Conservation (phyloP, 352 stramenopile genomes). For the Phytophthora aleatoria region DNA sequence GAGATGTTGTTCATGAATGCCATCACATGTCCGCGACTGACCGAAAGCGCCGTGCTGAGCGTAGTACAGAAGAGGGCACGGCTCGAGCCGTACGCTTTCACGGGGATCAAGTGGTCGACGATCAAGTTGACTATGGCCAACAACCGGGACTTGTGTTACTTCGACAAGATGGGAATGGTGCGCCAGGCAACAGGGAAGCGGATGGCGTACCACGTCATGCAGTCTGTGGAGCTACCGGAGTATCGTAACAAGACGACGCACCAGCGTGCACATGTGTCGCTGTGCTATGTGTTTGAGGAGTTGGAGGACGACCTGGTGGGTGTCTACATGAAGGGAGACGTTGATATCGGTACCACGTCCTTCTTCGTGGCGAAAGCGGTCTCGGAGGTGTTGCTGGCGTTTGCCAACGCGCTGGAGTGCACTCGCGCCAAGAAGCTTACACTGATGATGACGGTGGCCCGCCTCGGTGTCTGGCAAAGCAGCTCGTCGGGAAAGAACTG, state of each 20-base stretch:
- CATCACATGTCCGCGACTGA: constrained; percentile 31
- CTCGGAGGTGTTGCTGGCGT: constrained; percentile 16
- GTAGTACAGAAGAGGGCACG: constrained; percentile 20
- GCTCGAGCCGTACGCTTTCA: constrained; percentile 32
- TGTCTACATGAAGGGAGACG: constrained; percentile 23
- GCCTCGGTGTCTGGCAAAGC: background rate
- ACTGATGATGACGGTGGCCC: constrained; percentile 7
- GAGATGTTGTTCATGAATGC: constrained; percentile 39
- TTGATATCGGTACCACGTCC: constrained; percentile 6
- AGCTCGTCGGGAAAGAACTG: constrained; percentile 18
- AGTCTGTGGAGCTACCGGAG: constrained; percentile 31
- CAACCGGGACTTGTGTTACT: constrained; percentile 43
- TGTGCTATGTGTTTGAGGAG: constrained; percentile 40
- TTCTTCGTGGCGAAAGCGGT: constrained; percentile 13
- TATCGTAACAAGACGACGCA: constrained; percentile 14
- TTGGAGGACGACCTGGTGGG: constrained; percentile 24
- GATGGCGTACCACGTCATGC: constrained; percentile 41
- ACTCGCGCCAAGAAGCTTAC: constrained; percentile 28
- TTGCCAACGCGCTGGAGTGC: constrained; percentile 19
- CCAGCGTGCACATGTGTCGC: constrained; percentile 15
- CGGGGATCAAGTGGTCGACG: constrained; percentile 40
- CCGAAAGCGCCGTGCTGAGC: constrained; percentile 34
- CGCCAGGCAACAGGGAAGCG: constrained; percentile 28
- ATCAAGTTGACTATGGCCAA: constrained; percentile 29
- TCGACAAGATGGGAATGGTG: constrained; percentile 40